phyloP scores from a whole-genome alignment of 2,329 filamentous ascomycete species.

The Amylocarpus encephaloides region DNA sequence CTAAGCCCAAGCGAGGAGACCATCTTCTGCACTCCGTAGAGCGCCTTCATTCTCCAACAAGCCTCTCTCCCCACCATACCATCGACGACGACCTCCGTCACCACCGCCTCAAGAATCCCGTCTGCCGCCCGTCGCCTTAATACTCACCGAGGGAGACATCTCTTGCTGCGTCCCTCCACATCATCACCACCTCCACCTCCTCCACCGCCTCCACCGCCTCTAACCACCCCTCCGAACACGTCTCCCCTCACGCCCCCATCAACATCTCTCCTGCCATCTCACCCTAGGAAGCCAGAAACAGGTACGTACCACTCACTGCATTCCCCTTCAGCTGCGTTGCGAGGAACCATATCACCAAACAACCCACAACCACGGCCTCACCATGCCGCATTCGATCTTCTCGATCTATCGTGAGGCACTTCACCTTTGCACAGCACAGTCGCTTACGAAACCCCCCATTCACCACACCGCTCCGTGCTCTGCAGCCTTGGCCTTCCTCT shows the following conservation, averaged over 20 bases:
- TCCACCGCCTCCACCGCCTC: background rate
- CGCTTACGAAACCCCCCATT: constrained; percentile 13
- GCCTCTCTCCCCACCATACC: constrained; percentile 13
- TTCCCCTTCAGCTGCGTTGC: background rate
- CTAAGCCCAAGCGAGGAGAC: constrained; percentile 11
- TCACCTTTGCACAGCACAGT: constrained; percentile 1
- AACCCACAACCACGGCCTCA: background rate
- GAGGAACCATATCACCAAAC: background rate
- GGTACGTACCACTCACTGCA: background rate
- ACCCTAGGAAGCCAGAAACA: background rate
- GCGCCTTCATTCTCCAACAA: constrained; percentile 4
- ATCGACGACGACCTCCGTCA: constrained; percentile 5
- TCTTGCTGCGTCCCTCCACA: background rate
- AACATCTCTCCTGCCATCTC: background rate
- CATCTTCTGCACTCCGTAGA: background rate
- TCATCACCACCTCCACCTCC: constrained; percentile 3
- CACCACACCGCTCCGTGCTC: constrained; percentile 22
- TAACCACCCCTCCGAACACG: background rate
- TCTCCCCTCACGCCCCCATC: background rate
- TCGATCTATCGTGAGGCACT: background rate
- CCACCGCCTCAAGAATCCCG: constrained; percentile 3
- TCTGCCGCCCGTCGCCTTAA: background rate
- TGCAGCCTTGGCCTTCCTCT: constrained; percentile 14
- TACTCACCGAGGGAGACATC: constrained; percentile 6
- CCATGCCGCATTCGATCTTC: background rate